phyloP scores from a whole-genome alignment of 2,329 filamentous ascomycete species.

The Pseudogymnoascus sp. region DNA sequence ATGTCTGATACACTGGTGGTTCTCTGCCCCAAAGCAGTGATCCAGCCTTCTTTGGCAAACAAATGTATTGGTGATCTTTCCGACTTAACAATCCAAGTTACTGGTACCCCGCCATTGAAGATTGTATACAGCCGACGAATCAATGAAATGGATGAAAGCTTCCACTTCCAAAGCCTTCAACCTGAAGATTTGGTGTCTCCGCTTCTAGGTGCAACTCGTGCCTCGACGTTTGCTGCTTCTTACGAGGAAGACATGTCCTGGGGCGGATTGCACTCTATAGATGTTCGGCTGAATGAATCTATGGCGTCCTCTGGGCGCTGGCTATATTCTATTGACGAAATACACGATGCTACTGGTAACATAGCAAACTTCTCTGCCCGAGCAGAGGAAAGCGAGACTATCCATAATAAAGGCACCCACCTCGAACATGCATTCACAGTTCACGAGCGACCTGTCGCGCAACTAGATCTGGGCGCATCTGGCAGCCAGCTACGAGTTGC shows the following conservation, averaged over 20 bases:
- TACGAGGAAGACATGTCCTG: constrained; percentile 65
- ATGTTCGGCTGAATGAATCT: constrained; percentile 83
- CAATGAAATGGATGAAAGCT: constrained; percentile 73
- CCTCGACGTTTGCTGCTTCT: constrained; percentile 48
- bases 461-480: constrained; percentile 66
- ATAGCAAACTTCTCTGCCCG: constrained; percentile 62
- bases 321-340: constrained; percentile 86
- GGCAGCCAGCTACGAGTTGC: constrained; percentile 76
- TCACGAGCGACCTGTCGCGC: constrained; percentile 72
- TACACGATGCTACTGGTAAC: constrained; percentile 86
- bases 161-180: constrained; percentile 88
- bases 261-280: constrained; percentile 67
- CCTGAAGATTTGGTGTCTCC: constrained; percentile 79
- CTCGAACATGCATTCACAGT: constrained; percentile 74
- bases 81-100: constrained; percentile 71
- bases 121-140: constrained; percentile 86
- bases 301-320: constrained; percentile 71
- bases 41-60: constrained; percentile 55
- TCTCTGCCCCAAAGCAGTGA: constrained; percentile 69
- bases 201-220: constrained; percentile 52
- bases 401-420: constrained; percentile 49
- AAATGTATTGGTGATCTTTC: constrained; percentile 85
- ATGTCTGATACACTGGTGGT: constrained; percentile 76
- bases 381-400: constrained; percentile 58
- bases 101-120: constrained; percentile 83